Conservation (phyloP, 2,329 filamentous ascomycete genomes). For the Aspergillus novoparasiticus region DNA sequence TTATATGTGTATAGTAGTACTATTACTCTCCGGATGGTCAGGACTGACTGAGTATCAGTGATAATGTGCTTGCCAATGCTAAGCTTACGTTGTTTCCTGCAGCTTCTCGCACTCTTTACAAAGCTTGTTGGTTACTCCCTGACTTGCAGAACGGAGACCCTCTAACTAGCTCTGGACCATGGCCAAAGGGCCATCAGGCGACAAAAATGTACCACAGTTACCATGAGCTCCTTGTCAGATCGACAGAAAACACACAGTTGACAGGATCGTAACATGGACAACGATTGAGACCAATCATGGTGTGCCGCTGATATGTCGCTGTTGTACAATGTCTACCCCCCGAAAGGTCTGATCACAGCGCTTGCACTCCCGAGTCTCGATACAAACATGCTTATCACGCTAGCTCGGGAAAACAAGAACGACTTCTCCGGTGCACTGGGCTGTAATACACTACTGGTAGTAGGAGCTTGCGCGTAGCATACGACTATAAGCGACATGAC, state of each 20-base stretch:
- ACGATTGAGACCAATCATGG: neutral
- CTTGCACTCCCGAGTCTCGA: neutral
- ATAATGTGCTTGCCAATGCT: neutral
- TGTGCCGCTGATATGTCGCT: neutral
- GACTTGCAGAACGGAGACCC: neutral
- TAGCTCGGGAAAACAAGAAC: neutral
- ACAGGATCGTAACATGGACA: neutral
- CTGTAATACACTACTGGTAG: neutral
- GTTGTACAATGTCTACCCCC: conserved; percentile 1
- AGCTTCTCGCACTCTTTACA: neutral
- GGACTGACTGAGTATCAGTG: neutral
- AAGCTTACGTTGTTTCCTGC: neutral
- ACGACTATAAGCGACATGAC: neutral
- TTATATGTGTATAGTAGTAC: neutral
- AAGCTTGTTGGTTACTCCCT: neutral
- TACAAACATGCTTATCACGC: neutral
- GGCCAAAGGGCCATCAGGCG: neutral
- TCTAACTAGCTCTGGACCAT: neutral
- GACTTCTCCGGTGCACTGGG: too few relatives aligned
- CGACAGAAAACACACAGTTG: neutral
- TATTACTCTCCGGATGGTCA: neutral
- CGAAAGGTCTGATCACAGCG: neutral
- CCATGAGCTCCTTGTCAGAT: neutral
- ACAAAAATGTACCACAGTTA: neutral
- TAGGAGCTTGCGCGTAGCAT: neutral